Evolutionary conservation across 2,329 filamentous ascomycete genomes (phyloP).

Genomic region (Thielaviopsis musarum): DNA sequence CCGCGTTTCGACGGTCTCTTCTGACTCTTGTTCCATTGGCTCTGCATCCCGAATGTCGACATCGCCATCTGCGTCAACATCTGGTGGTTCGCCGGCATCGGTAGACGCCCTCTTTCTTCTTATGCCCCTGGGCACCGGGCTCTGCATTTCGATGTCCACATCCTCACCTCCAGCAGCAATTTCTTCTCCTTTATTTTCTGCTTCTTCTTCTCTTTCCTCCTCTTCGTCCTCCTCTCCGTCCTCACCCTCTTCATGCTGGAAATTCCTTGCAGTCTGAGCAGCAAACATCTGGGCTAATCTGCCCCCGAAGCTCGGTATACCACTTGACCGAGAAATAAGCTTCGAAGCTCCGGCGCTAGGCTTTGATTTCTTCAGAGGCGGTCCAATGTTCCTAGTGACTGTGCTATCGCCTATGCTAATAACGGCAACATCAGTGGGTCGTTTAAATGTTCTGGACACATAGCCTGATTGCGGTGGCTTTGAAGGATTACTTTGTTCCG

Average conservation of each 20-base stretch:
- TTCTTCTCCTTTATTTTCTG: constrained; percentile 13
- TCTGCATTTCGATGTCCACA: constrained; percentile 32
- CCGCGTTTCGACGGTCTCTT: background rate
- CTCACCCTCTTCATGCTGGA: constrained; percentile 1
- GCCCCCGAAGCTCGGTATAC: constrained; percentile 25
- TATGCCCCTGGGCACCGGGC: background rate
- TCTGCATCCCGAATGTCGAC: constrained; percentile 3
- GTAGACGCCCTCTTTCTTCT: constrained; percentile 6
- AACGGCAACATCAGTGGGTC: constrained; percentile 49
- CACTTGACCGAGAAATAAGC: background rate
- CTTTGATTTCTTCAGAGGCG: constrained; percentile 22
- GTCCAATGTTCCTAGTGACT: constrained; percentile 47
- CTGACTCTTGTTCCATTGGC: background rate
- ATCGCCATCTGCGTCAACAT: constrained; percentile 3
- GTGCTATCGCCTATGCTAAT: constrained; percentile 59
- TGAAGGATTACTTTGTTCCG: background rate
- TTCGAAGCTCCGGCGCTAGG: background rate
- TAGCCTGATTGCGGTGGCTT: background rate
- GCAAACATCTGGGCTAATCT: constrained; percentile 29
- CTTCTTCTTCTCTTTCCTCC: constrained; percentile 18
- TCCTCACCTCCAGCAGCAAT: constrained; percentile 22
- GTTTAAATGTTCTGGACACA: constrained; percentile 22
- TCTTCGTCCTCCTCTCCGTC: constrained; percentile 15
- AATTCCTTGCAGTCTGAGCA: constrained; percentile 15
- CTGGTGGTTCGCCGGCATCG: background rate